A percentile compares a stretch with the other conserved stretches of the same genome.
Evolutionary conservation across 345 rosid genomes (phyloP).

Genomic region (Heritiera fomes): DNA sequence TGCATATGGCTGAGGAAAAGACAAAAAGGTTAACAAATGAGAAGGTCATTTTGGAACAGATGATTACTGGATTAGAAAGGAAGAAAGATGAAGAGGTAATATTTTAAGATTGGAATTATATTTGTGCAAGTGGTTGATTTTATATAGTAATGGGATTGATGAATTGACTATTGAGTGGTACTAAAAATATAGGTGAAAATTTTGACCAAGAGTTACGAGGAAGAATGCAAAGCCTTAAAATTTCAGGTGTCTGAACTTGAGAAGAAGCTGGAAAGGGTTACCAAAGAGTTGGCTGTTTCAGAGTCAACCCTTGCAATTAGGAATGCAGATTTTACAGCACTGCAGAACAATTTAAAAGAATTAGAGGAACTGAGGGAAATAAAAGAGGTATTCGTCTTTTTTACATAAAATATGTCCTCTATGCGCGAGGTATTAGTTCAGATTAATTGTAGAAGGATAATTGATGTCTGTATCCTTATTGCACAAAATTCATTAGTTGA

Average conservation of each 20-base stretch:
- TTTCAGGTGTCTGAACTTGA: constrained; percentile 64
- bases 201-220: constrained; percentile 57
- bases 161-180: constrained; percentile 48
- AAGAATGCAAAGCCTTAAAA: constrained; percentile 63
- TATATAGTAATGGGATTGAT: constrained; percentile 9
- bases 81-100: constrained; percentile 75
- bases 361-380: constrained; percentile 90
- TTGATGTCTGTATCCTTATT: constrained; percentile 1
- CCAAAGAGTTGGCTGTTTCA: constrained; percentile 50
- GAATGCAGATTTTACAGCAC: constrained; percentile 50
- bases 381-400: constrained; percentile 67
- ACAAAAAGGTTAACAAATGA: constrained; percentile 52
- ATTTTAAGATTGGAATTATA: constrained; percentile 1
- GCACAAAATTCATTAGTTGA: background rate
- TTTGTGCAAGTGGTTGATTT: background rate
- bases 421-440: background rate
- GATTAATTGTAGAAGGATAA: background rate
- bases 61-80: constrained; percentile 56
- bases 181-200: constrained; percentile 48
- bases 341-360: constrained; percentile 76
- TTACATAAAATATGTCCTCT: background rate
- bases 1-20: constrained; percentile 55
- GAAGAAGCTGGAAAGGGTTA: constrained; percentile 55
- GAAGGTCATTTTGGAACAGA: constrained; percentile 60
- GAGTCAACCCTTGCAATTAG: constrained; percentile 55